Base-by-base conservation (phyloP, 169 alveolate genomes). In the Cryptosporidium baileyi region DNA sequence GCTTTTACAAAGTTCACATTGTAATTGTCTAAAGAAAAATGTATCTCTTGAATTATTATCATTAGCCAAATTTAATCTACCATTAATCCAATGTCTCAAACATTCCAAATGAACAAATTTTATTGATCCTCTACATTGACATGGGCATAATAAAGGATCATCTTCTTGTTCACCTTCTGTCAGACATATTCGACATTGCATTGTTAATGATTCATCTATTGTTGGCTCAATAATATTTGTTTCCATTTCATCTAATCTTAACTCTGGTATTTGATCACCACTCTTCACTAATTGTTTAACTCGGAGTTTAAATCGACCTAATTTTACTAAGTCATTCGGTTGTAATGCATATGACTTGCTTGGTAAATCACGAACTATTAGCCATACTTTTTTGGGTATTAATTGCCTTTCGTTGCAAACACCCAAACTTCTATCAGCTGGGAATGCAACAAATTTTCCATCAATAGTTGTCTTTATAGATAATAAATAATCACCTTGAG, bases 91-190 rank as follows among this genome's bases (percentile, higher is more conserved):
- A 62, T 93, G 93, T 49, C 97, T 91, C 52, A 97, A 90, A 89
- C 99, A 97, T 47, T 93, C 94, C 34, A 96, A 88, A 91, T 97
- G 99, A 22, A 97, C 97, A 81, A 90, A 94, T 80, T 94, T 94
- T 85, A 96, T 94, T 22, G 98, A 92, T 1, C 99, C 98, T 36
- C 94, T 89, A 91, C 98, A 96, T 44, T 92, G 95, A 89, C 98
- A 96, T 6, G 98, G 97, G 30, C 95, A 90, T 2, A 96, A 91
- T 26, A 96, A 67, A 30, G 96, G 96, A 60, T 95, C 95, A 24
- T 92, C 93, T 57, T 62, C 82, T 38, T 88, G 90, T 49, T 91
- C 88, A 8, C 97, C 97, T 79, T 96, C 99, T 47, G 93, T 89
- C 61, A 96, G 89, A 88, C 99, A 96, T 22, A 96, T 96, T 30